Conservation (phyloP, 2,329 filamentous ascomycete genomes). For the Xylariaceae sp. region DNA sequence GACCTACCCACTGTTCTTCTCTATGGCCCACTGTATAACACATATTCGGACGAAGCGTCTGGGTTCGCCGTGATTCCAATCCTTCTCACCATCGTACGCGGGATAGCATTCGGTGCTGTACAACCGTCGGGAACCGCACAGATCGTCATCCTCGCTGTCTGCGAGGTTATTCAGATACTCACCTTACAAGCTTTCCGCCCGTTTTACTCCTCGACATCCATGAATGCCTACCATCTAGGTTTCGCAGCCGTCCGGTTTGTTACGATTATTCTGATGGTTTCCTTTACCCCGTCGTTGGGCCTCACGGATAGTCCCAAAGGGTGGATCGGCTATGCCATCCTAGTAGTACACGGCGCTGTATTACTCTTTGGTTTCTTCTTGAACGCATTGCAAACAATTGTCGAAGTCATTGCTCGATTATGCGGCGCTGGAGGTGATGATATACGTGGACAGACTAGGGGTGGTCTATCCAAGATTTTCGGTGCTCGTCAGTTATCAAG, state of each 20-base stretch:
- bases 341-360: constrained; percentile 78
- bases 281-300: constrained; percentile 79
- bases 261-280: constrained; percentile 68
- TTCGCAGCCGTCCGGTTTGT: constrained; percentile 74
- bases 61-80: constrained; percentile 86
- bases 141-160: constrained; percentile 85
- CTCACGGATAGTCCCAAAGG: constrained; percentile 76
- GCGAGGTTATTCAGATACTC: constrained; percentile 84
- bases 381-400: constrained; percentile 81
- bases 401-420: constrained; percentile 80
- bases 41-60: constrained; percentile 88
- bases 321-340: constrained; percentile 91
- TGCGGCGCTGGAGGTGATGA: constrained; percentile 77
- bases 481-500: constrained; percentile 84
- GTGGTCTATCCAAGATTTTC: constrained; percentile 84
- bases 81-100: constrained; percentile 76
- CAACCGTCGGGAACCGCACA: constrained; percentile 92
- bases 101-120: constrained; percentile 85
- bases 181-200: constrained; percentile 86
- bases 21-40: constrained; percentile 95
- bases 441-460: constrained; percentile 62
- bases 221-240: constrained; percentile 91
- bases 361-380: constrained; percentile 89
- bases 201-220: constrained; percentile 85
- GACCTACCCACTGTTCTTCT: constrained; percentile 83